Evolutionary conservation across 345 rosid species (phyloP).

Genomic region (Sonneratia alba): DNA sequence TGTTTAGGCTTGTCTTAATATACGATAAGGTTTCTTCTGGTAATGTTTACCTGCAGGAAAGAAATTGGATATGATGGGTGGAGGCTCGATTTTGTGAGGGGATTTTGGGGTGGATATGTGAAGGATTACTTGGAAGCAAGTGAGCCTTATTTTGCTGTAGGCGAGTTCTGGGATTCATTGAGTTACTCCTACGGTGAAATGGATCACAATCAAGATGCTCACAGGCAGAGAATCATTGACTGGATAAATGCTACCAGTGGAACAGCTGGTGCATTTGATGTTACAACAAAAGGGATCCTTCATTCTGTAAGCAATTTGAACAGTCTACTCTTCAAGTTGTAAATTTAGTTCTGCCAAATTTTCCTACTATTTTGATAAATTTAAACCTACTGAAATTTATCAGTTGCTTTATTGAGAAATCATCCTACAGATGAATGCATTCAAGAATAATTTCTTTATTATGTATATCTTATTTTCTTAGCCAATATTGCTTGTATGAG

Average conservation of each 20-base stretch:
- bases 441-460: background rate
- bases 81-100: conserved; percentile 98
- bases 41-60: conserved; percentile 35
- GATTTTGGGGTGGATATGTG: conserved; percentile 99
- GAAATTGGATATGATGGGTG: conserved; percentile 99
- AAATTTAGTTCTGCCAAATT: background rate
- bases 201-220: conserved; percentile 94
- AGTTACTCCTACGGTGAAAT: conserved; percentile 75
- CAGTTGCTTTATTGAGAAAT: background rate
- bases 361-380: background rate
- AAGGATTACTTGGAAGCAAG: conserved; percentile 87
- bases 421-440: background rate
- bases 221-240: conserved; percentile 85
- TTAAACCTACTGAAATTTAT: background rate
- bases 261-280: conserved; percentile 91
- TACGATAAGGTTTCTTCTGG: background rate
- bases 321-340: background rate
- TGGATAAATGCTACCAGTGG: conserved; percentile 86
- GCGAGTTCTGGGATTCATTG: conserved; percentile 96
- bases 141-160: conserved; percentile 82
- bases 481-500: background rate
- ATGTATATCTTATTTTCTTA: background rate
- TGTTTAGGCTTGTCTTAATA: background rate
- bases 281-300: conserved; percentile 93
- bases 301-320: conserved; percentile 47